Base-by-base conservation (phyloP, 2,329 filamentous ascomycete genomes). In the Colletotrichum camelliae region DNA sequence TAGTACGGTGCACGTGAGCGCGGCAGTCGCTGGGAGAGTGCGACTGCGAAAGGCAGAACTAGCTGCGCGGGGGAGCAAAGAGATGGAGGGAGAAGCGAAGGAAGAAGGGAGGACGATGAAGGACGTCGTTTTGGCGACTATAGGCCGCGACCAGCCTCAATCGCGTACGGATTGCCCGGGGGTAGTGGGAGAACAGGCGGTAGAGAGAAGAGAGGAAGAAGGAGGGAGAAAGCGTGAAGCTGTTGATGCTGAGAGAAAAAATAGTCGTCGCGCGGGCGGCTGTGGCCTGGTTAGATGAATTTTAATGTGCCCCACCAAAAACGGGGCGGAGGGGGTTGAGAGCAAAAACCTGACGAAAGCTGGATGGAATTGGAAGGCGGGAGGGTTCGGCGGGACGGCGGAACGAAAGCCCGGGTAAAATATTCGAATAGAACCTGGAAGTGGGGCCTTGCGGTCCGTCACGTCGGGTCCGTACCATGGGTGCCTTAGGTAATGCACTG, bases 51-150 rank as follows among this genome's bases (percentile, higher is more conserved):
- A 88, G 79, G 91, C 92, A 94, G 92, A 89, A 87, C 92, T 91
- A 88, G 92, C 92, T 93, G 92, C 92, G 87, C 87, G 83, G 82
- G 86, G 86, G 83, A 85, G 84, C 86, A 90, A 86, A 82, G 84
- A 82, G 83, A 83, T 85, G 79, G 84, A 81, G 77, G 84, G 79
- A 90, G 90, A 91, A 92, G 87, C 81, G 88, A 91, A 91, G 80
- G 86, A 81, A 79, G 81, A 80, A 77, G 81, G 79, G 80, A 78
- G 76, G 77, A 80, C 80, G 79, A 83, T 81, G 75, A 83, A 81
- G 79, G 82, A 84, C 84, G 87, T 87, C 87, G 86, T 88, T 83
- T 78, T 86, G 85, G 82, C 79, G 78, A 80, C 78, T 81, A 79
- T 18, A 78, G 86, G 86, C 87, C 84, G 84, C 76, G 80, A 80